Base-by-base conservation (phyloP, 768 basidiomycete species). In the Lyophyllum semitale region DNA sequence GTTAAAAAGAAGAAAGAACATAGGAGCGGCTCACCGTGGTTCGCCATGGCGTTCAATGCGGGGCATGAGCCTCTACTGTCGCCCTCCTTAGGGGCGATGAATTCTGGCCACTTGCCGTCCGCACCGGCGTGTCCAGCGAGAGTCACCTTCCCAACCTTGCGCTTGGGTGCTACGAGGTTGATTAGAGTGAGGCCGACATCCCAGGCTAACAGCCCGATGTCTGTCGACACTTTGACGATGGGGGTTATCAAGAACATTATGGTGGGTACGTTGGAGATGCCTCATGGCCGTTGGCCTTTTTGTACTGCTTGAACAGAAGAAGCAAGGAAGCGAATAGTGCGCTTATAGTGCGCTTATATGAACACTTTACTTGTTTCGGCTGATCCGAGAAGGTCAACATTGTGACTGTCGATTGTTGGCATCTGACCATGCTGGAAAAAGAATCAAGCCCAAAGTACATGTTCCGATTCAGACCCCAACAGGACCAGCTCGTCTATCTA, bases 1-100 rank as follows among this genome's bases (percentile, higher is more conserved):
- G 23, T 20, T 11, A 4, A 29, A 29, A 26, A 13, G 17, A 12
- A 43, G 20, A 4, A 29, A 7, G 13, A 18, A 17, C n/a, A 41
- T 75, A 75, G 73, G 40, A 25, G 5, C 5, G 8, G 55, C 72
- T 29, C 35, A 91, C 91, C 91, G 57, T 93, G 91, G 66, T 93
- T 93, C 7, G 91, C 89, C 82, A 93, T 73, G 0, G 88, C 85
- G 59, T 92, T 91, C 54, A 92, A 66, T 11, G 80, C 88, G 1
- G 37, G 37, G 37, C 37, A 92, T 1, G 85, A 81, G 57, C 82
- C 82, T 2, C 91, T 76, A 62, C 89, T 90, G 60, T 91, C 89
- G 1, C 81, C 82, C 8, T 83, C 77, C 53, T 68, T 69, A 9
- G 88, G 79, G 2, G 84, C 68, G 1, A 76, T 69, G 63, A 78